Evolutionary conservation across 1,139 yeast genomes (phyloP).

Genomic region (Geotrichum aggregatum): DNA sequence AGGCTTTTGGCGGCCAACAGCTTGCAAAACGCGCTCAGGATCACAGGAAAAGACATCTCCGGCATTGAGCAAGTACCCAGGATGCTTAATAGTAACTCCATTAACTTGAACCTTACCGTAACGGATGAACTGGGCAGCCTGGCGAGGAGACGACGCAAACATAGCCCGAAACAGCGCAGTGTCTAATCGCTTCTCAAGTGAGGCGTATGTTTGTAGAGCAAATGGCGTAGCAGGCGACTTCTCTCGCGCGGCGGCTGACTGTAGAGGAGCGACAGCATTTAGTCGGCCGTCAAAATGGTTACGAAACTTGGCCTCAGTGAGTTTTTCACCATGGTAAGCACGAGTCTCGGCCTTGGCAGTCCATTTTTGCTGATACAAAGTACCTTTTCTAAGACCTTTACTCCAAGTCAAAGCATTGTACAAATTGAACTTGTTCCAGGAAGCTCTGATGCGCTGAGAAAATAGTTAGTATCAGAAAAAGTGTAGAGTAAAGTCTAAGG

Average conservation of each 20-base stretch:
- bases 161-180: constrained; percentile 84
- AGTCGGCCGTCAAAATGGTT: constrained; percentile 66
- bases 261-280: constrained; percentile 72
- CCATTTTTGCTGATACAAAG: constrained; percentile 89
- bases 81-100: constrained; percentile 70
- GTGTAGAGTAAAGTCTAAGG: background rate
- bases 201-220: constrained; percentile 83
- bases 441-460: constrained; percentile 64
- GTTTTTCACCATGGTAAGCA: constrained; percentile 91
- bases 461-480: background rate
- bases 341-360: constrained; percentile 85
- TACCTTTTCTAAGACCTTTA: constrained; percentile 49
- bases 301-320: constrained; percentile 81
- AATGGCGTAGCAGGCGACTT: constrained; percentile 53
- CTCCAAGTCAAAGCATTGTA: constrained; percentile 60
- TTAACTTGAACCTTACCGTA: constrained; percentile 84
- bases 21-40: constrained; percentile 81
- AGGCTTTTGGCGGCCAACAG: constrained; percentile 83
- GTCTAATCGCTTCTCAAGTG: constrained; percentile 82
- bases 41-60: constrained; percentile 86
- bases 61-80: constrained; percentile 69
- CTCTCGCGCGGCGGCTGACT: constrained; percentile 27
- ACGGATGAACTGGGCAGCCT: constrained; percentile 83
- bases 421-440: constrained; percentile 88
- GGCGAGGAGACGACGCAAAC: constrained; percentile 92